Conservation (phyloP, 108 stramenopile species). For the Nannochloropsis salina region DNA sequence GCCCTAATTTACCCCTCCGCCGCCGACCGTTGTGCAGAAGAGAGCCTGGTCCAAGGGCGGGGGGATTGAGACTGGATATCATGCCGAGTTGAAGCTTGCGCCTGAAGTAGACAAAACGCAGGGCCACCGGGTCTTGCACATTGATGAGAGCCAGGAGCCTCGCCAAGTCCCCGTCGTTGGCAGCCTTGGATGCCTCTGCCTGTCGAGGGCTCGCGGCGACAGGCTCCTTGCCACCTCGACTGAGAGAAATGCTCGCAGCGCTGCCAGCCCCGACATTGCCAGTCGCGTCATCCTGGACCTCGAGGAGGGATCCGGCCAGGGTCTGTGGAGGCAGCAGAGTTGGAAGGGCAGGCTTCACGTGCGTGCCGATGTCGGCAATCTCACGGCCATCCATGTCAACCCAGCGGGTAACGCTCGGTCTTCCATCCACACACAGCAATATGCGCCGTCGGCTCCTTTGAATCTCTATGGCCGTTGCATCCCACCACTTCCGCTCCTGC, state of each 20-base stretch:
- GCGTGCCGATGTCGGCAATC: neutral
- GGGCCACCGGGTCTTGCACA: neutral
- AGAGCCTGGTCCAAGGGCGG: neutral
- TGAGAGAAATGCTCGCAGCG: neutral
- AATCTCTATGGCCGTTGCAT: neutral
- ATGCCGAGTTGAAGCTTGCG: neutral
- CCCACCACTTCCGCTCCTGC: neutral
- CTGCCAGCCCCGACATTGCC: neutral
- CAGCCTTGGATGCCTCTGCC: neutral
- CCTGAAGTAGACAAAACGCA: neutral
- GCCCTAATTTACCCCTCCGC: neutral
- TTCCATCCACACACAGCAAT: neutral
- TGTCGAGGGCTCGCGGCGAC: neutral
- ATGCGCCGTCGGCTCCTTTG: neutral
- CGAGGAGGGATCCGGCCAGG: neutral
- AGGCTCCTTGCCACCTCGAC: constrained; percentile 3
- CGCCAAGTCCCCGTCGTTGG: neutral
- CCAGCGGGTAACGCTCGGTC: neutral
- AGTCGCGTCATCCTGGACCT: neutral
- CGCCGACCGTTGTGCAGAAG: neutral
- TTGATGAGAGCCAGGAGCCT: neutral
- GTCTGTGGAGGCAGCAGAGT: neutral
- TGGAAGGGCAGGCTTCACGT: neutral
- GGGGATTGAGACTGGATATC: neutral
- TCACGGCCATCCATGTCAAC: neutral